phyloP scores from a whole-genome alignment of 2,329 filamentous ascomycete genomes.

The Diaporthe citrichinensis region DNA sequence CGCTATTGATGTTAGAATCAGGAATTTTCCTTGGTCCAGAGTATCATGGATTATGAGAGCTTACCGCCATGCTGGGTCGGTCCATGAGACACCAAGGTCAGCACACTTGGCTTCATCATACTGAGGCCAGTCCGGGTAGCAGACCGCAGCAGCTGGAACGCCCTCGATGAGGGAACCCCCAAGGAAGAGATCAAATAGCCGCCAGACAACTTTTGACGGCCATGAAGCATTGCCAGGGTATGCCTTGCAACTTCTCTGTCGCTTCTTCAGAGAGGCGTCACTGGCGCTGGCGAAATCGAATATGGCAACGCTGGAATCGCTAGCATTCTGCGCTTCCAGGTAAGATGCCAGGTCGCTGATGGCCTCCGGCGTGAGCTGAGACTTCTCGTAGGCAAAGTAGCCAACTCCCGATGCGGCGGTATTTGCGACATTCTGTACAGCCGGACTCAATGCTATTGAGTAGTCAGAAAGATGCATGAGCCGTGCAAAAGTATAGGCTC shows the following conservation, averaged over 20 bases:
- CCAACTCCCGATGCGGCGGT: background rate
- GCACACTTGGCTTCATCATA: slow-evolving; percentile 24
- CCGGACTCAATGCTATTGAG: background rate
- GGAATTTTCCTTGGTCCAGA: rapidly evolving
- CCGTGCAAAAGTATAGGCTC: background rate
- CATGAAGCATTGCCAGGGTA: slow-evolving; percentile 37
- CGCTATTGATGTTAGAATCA: background rate
- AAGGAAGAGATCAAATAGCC: slow-evolving; percentile 18
- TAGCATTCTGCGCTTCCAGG: background rate
- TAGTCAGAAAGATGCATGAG: background rate
- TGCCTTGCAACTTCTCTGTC: slow-evolving; percentile 31
- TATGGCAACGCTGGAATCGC: background rate
- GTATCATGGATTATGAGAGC: rapidly evolving
- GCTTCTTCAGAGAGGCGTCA: background rate
- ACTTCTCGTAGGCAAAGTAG: slow-evolving; percentile 28
- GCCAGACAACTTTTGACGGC: slow-evolving; percentile 34
- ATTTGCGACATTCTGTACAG: background rate
- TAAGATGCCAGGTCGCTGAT: slow-evolving; percentile 22
- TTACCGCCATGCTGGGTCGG: slow-evolving; percentile 24
- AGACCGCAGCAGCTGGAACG: slow-evolving; percentile 26
- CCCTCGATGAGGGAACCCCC: slow-evolving; percentile 35
- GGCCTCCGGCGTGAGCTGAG: slow-evolving; percentile 13
- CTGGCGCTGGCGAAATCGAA: slow-evolving; percentile 17
- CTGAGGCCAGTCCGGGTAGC: slow-evolving; percentile 32
- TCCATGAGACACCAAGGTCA: slow-evolving; percentile 16